Percentiles rank a stretch among this genome's conserved stretches.
Evolutionary conservation across 257 asterid genomes (phyloP).

Genomic region (Penstemon barbatus): DNA sequence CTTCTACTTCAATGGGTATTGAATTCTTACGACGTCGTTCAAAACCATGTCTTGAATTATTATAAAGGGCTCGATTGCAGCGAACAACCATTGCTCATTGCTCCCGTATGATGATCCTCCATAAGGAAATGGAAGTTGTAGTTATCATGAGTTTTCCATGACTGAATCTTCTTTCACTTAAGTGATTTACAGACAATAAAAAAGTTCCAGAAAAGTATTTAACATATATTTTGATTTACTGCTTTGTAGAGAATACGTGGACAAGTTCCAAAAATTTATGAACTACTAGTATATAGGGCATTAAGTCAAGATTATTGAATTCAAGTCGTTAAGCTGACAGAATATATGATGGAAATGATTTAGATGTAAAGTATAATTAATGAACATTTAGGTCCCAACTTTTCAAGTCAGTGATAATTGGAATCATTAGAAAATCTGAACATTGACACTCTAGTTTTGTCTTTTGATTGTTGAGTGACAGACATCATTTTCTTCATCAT

Average conservation of each 20-base stretch:
- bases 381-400: background rate
- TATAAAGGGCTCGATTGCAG: background rate
- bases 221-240: too few relatives aligned
- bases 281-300: background rate
- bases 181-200: background rate
- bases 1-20: conserved; percentile 11
- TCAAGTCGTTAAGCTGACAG: background rate
- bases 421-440: too few relatives aligned
- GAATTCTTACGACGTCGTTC: conserved; percentile 6
- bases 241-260: too few relatives aligned
- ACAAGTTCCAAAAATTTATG: background rate
- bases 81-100: too few relatives aligned
- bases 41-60: conserved; percentile 6
- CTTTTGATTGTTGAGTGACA: too few relatives aligned
- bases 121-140: background rate
- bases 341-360: background rate
- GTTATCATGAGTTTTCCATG: background rate
- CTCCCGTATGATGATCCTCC: background rate
- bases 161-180: background rate
- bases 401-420: background rate
- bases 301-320: too few relatives aligned
- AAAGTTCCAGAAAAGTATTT: background rate
- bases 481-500: too few relatives aligned
- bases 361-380: background rate
- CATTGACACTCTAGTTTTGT: too few relatives aligned